phyloP scores from a whole-genome alignment of 1,284 basidiomycete species.

The Melampsora larici-populina region DNA sequence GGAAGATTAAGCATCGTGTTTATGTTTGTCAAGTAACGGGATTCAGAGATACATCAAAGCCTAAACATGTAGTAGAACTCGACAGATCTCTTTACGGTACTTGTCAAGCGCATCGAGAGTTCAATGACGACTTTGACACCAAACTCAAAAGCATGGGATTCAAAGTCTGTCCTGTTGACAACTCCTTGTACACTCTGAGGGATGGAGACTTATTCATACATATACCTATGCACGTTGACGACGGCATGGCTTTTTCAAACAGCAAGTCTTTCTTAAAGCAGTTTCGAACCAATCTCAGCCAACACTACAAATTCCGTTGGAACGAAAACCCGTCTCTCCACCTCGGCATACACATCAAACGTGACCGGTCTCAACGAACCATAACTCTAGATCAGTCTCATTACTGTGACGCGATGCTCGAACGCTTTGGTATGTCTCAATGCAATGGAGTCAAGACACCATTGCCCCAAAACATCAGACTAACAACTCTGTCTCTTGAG shows the following conservation, averaged over 20 bases:
- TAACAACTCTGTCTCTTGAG: too few relatives aligned
- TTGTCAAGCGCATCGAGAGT: too few relatives aligned
- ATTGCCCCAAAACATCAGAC: too few relatives aligned
- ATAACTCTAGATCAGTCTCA: not conserved
- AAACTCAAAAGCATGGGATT: not conserved
- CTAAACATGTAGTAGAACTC: not conserved
- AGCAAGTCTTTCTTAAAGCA: too few relatives aligned
- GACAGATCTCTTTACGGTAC: constrained; percentile 16
- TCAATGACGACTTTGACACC: not conserved
- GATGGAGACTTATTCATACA: not conserved
- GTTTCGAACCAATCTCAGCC: too few relatives aligned
- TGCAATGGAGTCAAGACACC: not conserved
- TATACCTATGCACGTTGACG: constrained; percentile 11
- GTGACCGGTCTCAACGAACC: not conserved
- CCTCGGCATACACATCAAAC: not conserved
- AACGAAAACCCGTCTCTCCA: constrained; percentile 4
- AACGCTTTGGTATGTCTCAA: not conserved
- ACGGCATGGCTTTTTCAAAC: not conserved
- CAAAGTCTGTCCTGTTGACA: not conserved
- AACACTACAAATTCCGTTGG: too few relatives aligned
- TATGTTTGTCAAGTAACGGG: not conserved
- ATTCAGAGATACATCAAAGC: not conserved
- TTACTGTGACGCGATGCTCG: not conserved
- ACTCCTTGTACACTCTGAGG: not conserved
- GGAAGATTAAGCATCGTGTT: not conserved